phyloP scores from a whole-genome alignment of 495 filamentous ascomycete species.

The Geoglossum glabrum region DNA sequence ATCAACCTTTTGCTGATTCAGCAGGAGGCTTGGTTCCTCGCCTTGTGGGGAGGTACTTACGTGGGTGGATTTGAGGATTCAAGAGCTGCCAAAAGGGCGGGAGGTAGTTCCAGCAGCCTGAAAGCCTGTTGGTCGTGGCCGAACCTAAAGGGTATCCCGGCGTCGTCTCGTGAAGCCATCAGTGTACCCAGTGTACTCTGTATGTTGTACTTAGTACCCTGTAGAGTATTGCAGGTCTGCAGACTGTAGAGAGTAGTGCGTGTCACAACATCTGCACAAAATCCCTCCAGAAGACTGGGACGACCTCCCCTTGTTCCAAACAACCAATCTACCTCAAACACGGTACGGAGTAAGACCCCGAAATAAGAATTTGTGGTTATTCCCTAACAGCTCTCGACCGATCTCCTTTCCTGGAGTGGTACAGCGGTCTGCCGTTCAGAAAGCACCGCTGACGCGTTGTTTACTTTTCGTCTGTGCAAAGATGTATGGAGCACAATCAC shows the following conservation, averaged over 20 bases:
- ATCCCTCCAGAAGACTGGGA: background rate
- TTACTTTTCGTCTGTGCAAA: background rate
- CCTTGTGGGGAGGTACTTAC: slow-evolving; percentile 22
- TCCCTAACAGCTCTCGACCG: background rate
- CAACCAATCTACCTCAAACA: background rate
- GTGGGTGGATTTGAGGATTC: slow-evolving; percentile 21
- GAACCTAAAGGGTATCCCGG: slow-evolving; percentile 43
- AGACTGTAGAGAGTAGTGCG: too few relatives aligned
- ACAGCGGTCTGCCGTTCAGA: background rate
- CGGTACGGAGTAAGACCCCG: background rate
- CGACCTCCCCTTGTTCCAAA: background rate
- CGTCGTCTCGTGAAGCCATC: slow-evolving; percentile 38
- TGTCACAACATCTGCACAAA: background rate
- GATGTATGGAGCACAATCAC: background rate
- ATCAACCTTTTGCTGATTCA: slow-evolving; percentile 31
- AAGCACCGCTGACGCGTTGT: background rate
- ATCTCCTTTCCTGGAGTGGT: background rate
- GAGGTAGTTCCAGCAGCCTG: slow-evolving; percentile 62
- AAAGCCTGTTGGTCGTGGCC: slow-evolving; percentile 38
- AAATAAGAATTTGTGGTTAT: background rate
- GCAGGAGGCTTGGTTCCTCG: background rate
- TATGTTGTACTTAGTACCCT: background rate
- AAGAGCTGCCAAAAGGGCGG: slow-evolving; percentile 47
- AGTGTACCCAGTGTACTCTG: background rate
- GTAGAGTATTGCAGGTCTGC: too few relatives aligned